Percentiles rank a stretch among this genome's conserved stretches.
phyloP scores from a whole-genome alignment of 441 rosid genomes.

The Flueggea neowawraea region DNA sequence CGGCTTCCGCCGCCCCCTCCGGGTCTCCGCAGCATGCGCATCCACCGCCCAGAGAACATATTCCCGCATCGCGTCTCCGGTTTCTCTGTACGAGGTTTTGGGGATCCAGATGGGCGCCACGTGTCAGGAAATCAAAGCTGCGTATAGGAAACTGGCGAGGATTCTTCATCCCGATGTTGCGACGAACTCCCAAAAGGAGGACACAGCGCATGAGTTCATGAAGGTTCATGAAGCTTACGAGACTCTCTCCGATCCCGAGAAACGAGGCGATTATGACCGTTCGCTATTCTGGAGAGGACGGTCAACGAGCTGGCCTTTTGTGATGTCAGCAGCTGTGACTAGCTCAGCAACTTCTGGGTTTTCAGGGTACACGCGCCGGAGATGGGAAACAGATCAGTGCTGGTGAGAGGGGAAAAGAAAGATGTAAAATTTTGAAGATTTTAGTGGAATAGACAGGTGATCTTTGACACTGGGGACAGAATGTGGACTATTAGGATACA shows the following conservation, averaged over 20 bases:
- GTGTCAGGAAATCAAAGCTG: constrained; percentile 57
- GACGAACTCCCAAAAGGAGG: constrained; percentile 13
- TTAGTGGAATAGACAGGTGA: too few relatives aligned
- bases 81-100: constrained; percentile 50
- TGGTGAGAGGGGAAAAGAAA: constrained; percentile 27
- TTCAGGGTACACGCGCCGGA: constrained; percentile 27
- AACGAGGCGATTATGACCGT: constrained; percentile 25
- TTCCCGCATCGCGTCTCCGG: constrained; percentile 12
- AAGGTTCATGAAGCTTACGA: constrained; percentile 25
- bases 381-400: constrained; percentile 70
- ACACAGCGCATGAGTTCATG: constrained; percentile 28
- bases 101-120: constrained; percentile 58
- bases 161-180: constrained; percentile 62
- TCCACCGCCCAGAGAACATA: constrained; percentile 34
- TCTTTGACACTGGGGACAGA: too few relatives aligned
- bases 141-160: constrained; percentile 59
- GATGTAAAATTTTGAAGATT: background rate
- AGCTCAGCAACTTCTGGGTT: constrained; percentile 21
- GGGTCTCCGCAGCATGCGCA: constrained; percentile 33
- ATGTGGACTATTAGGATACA: background rate
- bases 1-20: constrained; percentile 33
- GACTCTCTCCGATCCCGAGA: constrained; percentile 27
- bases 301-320: constrained; percentile 18
- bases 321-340: constrained; percentile 9
- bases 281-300: constrained; percentile 18